These are phyloP conservation scores for Mycena albidolilacea DNA, from an alignment of 768 basidiomycete species.

Conservation along the genomic window DNA sequence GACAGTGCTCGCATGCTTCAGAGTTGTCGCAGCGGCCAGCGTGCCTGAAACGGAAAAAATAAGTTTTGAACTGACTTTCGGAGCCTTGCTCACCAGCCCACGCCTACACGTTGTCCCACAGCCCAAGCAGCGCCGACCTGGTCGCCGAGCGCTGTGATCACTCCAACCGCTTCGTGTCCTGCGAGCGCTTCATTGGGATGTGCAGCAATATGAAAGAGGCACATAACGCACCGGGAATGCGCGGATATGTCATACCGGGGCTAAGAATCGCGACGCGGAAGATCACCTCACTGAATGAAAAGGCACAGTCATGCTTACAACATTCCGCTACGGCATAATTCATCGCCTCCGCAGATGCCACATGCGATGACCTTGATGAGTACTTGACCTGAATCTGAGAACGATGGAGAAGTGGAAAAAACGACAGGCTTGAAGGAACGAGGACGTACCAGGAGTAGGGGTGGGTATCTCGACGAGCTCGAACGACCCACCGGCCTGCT, in stretches of 20 bases:
- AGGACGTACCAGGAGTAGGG: slow-evolving; percentile 38
- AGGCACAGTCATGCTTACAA: slow-evolving; percentile 34
- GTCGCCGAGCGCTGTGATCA: slow-evolving; percentile 43
- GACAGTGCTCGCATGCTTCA: slow-evolving; percentile 43
- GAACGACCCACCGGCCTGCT: slow-evolving; percentile 36
- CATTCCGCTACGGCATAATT: slow-evolving; percentile 29
- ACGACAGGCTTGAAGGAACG: not conserved
- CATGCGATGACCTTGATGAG: slow-evolving; percentile 46
- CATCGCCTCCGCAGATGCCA: slow-evolving; percentile 45
- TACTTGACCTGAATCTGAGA: slow-evolving; percentile 35
- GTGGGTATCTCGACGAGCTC: slow-evolving; percentile 33
- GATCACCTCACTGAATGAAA: not conserved
- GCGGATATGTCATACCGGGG: slow-evolving; percentile 18
- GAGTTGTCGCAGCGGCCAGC: slow-evolving; percentile 42
- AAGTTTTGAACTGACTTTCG: slow-evolving; percentile 1
- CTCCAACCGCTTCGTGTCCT: slow-evolving; percentile 24
- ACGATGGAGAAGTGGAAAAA: not conserved
- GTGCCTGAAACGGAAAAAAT: slow-evolving; percentile 5
- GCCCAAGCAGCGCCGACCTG: slow-evolving; percentile 41
- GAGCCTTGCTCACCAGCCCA: slow-evolving; percentile 43
- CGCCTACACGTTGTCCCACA: slow-evolving; percentile 49
- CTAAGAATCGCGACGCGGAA: not conserved
- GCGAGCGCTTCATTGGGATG: not conserved
- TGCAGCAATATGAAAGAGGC: not conserved
- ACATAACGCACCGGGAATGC: slow-evolving; percentile 7